phyloP scores from a whole-genome alignment of 2,329 filamentous ascomycete genomes.

The Phoma sp. region DNA sequence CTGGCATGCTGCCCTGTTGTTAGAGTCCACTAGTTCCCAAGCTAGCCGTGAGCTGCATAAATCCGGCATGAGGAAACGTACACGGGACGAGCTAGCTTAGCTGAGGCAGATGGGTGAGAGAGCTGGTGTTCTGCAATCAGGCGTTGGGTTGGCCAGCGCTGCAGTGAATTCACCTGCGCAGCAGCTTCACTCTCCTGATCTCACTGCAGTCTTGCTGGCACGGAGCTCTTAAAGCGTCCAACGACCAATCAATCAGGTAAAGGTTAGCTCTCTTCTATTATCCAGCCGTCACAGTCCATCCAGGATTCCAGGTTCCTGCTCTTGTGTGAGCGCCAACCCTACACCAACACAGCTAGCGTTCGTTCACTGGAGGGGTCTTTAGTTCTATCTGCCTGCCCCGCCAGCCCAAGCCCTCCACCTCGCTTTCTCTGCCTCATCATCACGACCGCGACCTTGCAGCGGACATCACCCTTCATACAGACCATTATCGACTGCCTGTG shows the following conservation, averaged over 20 bases:
- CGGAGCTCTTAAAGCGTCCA: constrained; percentile 4
- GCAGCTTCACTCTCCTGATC: constrained; percentile 5
- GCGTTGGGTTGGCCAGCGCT: constrained; percentile 5
- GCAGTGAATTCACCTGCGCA: constrained; percentile 18
- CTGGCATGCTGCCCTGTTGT: constrained; percentile 27
- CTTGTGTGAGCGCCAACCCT: constrained; percentile 27
- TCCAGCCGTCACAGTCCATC: constrained; percentile 5
- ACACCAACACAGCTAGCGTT: constrained; percentile 37
- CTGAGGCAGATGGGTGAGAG: constrained; percentile 15
- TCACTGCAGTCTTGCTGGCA: not conserved
- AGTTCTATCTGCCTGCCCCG: constrained; percentile 41
- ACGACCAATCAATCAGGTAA: not conserved
- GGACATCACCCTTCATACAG: constrained; percentile 20
- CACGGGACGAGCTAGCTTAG: constrained; percentile 45
- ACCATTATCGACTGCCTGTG: constrained; percentile 29
- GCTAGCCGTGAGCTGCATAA: constrained; percentile 35
- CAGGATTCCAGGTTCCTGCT: constrained; percentile 7
- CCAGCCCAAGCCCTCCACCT: constrained; percentile 33
- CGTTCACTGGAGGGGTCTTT: constrained; percentile 40
- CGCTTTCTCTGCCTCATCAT: constrained; percentile 33
- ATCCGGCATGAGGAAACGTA: constrained; percentile 47
- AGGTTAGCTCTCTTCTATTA: not conserved
- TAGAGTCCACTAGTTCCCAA: constrained; percentile 26
- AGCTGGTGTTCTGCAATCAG: constrained; percentile 18
- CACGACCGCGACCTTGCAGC: constrained; percentile 21